A percentile compares a stretch with the other conserved stretches of the same genome.
Conservation (phyloP, 2,329 filamentous ascomycete genomes). For the Fusarium solani-melongenae region DNA sequence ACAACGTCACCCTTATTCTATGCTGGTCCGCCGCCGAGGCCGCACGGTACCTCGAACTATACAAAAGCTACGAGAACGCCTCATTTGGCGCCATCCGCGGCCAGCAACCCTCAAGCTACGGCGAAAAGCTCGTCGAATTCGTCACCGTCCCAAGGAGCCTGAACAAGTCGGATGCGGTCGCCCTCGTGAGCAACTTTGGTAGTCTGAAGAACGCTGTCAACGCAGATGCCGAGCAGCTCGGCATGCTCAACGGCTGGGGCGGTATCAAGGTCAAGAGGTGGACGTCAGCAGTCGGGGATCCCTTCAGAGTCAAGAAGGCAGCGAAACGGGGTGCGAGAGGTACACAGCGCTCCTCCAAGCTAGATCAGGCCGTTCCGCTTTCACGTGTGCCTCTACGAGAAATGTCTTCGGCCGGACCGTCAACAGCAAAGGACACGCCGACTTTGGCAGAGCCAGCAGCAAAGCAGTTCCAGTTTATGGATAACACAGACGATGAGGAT, state of each 20-base stretch:
- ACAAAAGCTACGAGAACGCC: slow-evolving; percentile 93
- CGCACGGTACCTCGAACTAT: slow-evolving; percentile 91
- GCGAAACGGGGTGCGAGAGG: slow-evolving; percentile 57
- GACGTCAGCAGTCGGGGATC: slow-evolving; percentile 84
- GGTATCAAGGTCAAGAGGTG: slow-evolving; percentile 93
- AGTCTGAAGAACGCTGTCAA: slow-evolving; percentile 89
- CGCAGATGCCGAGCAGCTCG: slow-evolving; percentile 85
- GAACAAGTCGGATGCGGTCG: slow-evolving; percentile 94
- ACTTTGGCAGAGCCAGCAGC: slow-evolving; percentile 17
- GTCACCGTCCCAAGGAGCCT: slow-evolving; percentile 89
- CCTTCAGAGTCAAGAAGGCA: slow-evolving; percentile 81
- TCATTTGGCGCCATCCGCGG: slow-evolving; percentile 83
- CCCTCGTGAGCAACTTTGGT: slow-evolving; percentile 91
- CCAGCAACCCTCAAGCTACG: slow-evolving; percentile 84
- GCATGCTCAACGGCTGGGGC: slow-evolving; percentile 90
- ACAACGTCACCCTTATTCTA: slow-evolving; percentile 90
- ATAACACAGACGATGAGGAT: slow-evolving; percentile 58
- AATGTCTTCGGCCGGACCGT: slow-evolving; percentile 45
- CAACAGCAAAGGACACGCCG: slow-evolving; percentile 20
- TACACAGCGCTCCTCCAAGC: slow-evolving; percentile 40
- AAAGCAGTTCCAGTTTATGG: slow-evolving; percentile 53
- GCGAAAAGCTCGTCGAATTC: slow-evolving; percentile 90
- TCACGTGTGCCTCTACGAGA: slow-evolving; percentile 56
- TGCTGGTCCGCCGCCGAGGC: slow-evolving; percentile 97
- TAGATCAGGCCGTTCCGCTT: slow-evolving; percentile 54